phyloP scores from a whole-genome alignment of 192 early-diverging fungal genomes.

The Allomyces macrogynus region DNA sequence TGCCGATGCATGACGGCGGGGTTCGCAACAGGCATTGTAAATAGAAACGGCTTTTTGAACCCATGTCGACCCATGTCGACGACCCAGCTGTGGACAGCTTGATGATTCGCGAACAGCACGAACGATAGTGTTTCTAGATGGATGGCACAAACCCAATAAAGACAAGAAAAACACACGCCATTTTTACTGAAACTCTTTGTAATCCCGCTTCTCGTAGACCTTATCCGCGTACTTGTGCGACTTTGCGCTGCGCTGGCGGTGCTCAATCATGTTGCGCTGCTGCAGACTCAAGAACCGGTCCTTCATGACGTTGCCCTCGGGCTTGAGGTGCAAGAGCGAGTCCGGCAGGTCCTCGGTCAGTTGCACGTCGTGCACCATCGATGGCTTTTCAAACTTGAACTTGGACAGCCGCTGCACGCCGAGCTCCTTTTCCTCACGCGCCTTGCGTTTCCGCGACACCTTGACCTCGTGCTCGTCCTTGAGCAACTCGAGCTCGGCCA shows the following conservation, averaged over 20 bases:
- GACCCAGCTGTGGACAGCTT: too few relatives aligned
- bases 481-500: not conserved
- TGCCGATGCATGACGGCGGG: too few relatives aligned
- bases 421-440: not conserved
- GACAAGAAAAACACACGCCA: too few relatives aligned
- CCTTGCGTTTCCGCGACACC: not conserved
- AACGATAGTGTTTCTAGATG: too few relatives aligned
- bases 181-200: not conserved
- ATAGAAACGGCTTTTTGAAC: too few relatives aligned
- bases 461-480: not conserved
- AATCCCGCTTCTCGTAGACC: constrained; percentile 3
- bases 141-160: too few relatives aligned
- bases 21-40: too few relatives aligned
- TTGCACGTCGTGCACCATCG: not conserved
- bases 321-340: constrained; percentile 1
- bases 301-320: constrained; percentile 2
- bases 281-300: constrained; percentile 3
- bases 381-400: not conserved
- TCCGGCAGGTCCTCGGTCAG: constrained; percentile 3
- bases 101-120: too few relatives aligned
- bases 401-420: not conserved
- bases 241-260: not conserved
- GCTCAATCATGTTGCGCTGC: constrained; percentile 1
- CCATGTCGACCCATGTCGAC: too few relatives aligned
- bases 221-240: constrained; percentile 1